A percentile compares a stretch with the other conserved stretches of the same genome.
Conservation (phyloP, 441 rosid genomes). For the Gossypium trilobum region DNA sequence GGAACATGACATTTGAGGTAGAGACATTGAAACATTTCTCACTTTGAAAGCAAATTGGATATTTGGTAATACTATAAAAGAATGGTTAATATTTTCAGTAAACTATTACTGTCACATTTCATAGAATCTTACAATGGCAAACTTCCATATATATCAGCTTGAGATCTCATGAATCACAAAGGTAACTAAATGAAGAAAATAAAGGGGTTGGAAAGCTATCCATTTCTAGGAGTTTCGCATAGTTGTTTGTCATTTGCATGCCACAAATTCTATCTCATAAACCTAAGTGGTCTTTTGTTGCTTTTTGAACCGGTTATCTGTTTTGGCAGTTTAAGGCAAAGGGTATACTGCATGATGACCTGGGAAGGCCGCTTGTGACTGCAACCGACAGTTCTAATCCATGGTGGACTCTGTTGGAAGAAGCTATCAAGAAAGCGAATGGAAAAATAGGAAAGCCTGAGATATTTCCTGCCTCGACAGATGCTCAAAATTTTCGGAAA, state of each 20-base stretch:
- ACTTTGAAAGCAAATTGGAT: neutral
- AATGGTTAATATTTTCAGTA: neutral
- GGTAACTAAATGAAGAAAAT: neutral
- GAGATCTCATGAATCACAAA: neutral
- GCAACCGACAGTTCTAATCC: slow-evolving; percentile 60
- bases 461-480: slow-evolving; percentile 90
- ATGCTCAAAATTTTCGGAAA: slow-evolving; percentile 59
- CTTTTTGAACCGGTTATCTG: slow-evolving; percentile 16
- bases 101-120: neutral
- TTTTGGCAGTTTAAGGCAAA: slow-evolving; percentile 70
- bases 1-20: slow-evolving; percentile 90
- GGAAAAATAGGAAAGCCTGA: slow-evolving; percentile 65
- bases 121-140: neutral
- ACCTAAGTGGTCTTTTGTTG: neutral
- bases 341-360: slow-evolving; percentile 25
- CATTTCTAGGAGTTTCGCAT: neutral
- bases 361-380: slow-evolving; percentile 50
- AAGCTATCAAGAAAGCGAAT: slow-evolving; percentile 55
- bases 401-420: slow-evolving; percentile 79
- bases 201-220: neutral
- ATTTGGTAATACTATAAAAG: neutral
- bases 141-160: neutral
- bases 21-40: slow-evolving; percentile 4
- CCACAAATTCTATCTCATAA: neutral
- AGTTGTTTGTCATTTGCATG: neutral